Base-by-base conservation (phyloP, 768 basidiomycete genomes). In the Clavulina sp. region DNA sequence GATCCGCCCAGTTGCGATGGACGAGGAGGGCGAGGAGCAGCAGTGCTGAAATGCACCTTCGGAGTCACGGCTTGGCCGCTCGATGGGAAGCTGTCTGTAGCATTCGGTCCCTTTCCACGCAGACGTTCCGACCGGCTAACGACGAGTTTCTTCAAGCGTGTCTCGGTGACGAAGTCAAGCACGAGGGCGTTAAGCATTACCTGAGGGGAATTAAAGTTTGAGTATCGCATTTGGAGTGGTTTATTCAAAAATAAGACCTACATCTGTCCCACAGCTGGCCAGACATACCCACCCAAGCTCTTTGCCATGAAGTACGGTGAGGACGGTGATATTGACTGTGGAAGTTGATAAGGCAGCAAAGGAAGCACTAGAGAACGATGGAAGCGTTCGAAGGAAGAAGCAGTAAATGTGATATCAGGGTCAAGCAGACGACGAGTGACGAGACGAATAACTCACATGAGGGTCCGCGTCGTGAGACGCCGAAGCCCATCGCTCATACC, bases 251-350 rank as follows among this genome's bases (percentile, higher is more conserved):
- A 9, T 7, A 34, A 24, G 26, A 51, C 62, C 41, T 50, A 68
- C 67, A 51, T 70, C 69, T 18, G 62, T 58, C 13, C 65, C 65
- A 56, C 69, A 70, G 54, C 59, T 58, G 4, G 64, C 66, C 0
- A 75, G 63, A 57, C 72, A 73, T 4, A 75, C 65, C 72, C 70
- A 74, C 4, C 65, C 71, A 6, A 72, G 60, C 55, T 76, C 66
- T 24, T 63, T 57, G 4, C 74, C 74, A 43, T 74, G 63, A 59
- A 71, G 51, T 23, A 65, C 49, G 9, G 71, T 70, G 28, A 77
- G 64, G 19, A 74, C 60, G 7, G 63, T 58, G 34, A 75, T 69
- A 58, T 77, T 70, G 50, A 59, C 55, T 52, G 70, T 67, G 7
- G 73, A 74, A 4, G 75, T 75, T 7, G 66, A 65, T 9, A 77